Evolutionary conservation across 2,329 filamentous ascomycete genomes (phyloP).

Genomic region (Colletotrichum sp.): DNA sequence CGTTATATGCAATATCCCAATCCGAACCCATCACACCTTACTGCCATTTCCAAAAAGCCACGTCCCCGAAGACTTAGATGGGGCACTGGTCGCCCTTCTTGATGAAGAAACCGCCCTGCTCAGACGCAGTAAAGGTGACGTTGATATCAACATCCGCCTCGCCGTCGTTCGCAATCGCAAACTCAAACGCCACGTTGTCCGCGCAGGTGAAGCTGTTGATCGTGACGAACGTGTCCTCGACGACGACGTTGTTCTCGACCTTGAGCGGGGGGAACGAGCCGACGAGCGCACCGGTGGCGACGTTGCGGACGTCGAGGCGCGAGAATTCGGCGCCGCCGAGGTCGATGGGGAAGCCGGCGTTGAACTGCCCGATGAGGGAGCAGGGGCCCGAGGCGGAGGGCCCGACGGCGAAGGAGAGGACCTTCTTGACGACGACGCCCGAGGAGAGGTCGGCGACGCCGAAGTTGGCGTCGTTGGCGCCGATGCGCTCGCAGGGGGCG

Average conservation of each 20-base stretch:
- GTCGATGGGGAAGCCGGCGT: constrained; percentile 7
- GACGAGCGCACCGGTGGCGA: not conserved
- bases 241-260: not conserved
- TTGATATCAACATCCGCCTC: not conserved
- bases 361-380: constrained; percentile 8
- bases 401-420: not conserved
- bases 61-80: not conserved
- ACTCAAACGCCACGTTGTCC: not conserved
- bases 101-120: not conserved
- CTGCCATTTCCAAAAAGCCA: not conserved
- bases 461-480: constrained; percentile 5
- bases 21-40: not conserved
- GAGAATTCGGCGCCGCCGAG: constrained; percentile 2
- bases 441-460: constrained; percentile 1
- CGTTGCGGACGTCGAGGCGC: constrained; percentile 5
- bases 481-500: not conserved
- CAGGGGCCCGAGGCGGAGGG: constrained; percentile 1
- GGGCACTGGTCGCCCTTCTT: constrained; percentile 14
- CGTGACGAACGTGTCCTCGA: not conserved
- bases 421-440: constrained; percentile 6
- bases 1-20: not conserved
- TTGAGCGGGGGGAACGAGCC: constrained; percentile 10
- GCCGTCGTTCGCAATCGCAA: not conserved
- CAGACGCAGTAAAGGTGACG: not conserved
- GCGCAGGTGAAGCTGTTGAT: constrained; percentile 13